phyloP scores from a whole-genome alignment of 768 basidiomycete genomes.

The Russula earlei region DNA sequence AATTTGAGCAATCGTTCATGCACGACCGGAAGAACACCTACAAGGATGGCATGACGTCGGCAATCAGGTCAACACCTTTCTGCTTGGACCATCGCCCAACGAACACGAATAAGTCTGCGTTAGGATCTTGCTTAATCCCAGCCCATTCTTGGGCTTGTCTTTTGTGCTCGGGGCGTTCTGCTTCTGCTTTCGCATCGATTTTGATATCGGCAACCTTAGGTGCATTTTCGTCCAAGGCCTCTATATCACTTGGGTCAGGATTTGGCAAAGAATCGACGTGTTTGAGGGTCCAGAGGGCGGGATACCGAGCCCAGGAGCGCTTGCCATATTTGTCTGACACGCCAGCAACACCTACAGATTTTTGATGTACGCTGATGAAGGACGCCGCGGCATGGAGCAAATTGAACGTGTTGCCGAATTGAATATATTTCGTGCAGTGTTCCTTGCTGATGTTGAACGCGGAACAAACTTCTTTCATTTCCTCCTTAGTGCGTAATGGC shows the following conservation, averaged over 20 bases:
- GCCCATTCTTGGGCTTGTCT: constrained; percentile 95
- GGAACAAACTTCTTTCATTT: constrained; percentile 97
- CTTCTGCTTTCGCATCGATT: constrained; percentile 74
- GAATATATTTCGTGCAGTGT: constrained; percentile 92
- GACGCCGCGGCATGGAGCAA: constrained; percentile 87
- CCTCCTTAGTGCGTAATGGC: constrained; percentile 93
- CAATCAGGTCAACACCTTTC: constrained; percentile 95
- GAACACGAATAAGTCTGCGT: constrained; percentile 88
- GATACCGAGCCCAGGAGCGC: constrained; percentile 93
- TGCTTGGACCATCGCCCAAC: constrained; percentile 98
- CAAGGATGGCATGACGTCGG: constrained; percentile 88
- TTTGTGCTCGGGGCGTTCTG: constrained; percentile 84
- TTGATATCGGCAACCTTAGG: constrained; percentile 60
- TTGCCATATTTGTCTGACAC: constrained; percentile 98
- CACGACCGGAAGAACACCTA: constrained; percentile 31
- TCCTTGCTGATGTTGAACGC: constrained; percentile 97
- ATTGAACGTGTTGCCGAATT: constrained; percentile 98
- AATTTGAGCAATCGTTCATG: constrained; percentile 12
- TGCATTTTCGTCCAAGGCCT: constrained; percentile 77
- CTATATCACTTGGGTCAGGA: constrained; percentile 91
- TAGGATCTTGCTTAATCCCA: constrained; percentile 81
- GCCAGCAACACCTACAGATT: constrained; percentile 88
- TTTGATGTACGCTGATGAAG: constrained; percentile 88
- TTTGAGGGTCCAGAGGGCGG: constrained; percentile 90
- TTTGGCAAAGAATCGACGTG: constrained; percentile 94